Evolutionary conservation across 1,139 yeast species (phyloP), one percentile per base, ranked within the genome.

Genomic region (Blastobotrys petasosporus): DNA sequence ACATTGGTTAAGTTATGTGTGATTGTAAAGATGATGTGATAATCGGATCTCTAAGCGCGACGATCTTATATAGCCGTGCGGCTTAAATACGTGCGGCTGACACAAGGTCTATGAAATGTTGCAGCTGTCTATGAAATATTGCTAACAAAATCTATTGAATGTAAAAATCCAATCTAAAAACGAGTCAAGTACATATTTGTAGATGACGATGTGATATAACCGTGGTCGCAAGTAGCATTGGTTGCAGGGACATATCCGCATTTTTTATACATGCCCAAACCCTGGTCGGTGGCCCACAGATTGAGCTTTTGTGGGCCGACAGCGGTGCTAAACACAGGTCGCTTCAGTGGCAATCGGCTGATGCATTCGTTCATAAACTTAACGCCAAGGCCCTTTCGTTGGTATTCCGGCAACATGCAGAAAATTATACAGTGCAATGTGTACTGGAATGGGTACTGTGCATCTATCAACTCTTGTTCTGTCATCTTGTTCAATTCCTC

Each of bases 361-460:
- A 35, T 11, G 5, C 20, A 35, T 4, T 11, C n/a, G 10, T 16
- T 16, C 38, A 35, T 35, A 9, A 35, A 17, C 11, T 16, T 10
- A 4, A 16, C n/a, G n/a, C 38, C 38, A 4, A 16, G 11, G 10
- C 38, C 38, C 30, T 17, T 35, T 16, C 38, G 28, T 17, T 20
- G 38, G 13, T 35, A 35, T 17, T 35, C 38, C 4, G 38, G 38
- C 10, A 28, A 12, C 12, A 20, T 25, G 3, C 30, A 17, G 13
- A 34, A 33, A 7, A 41, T 25, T 12, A 31, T 41, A 25, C 44
- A 41, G n/a, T 41, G 13, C 11, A 29, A 15, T 23, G 20, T 35
- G 5, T 10, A n/a, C 11, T 8, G 11, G 15, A 9, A n/a, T 9
- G 41, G 41, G 25, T 38, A 38, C 2, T 15, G 12, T 15, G 23